Base-by-base conservation (phyloP, 495 filamentous ascomycete species). In the Aspergillus indologenus region DNA sequence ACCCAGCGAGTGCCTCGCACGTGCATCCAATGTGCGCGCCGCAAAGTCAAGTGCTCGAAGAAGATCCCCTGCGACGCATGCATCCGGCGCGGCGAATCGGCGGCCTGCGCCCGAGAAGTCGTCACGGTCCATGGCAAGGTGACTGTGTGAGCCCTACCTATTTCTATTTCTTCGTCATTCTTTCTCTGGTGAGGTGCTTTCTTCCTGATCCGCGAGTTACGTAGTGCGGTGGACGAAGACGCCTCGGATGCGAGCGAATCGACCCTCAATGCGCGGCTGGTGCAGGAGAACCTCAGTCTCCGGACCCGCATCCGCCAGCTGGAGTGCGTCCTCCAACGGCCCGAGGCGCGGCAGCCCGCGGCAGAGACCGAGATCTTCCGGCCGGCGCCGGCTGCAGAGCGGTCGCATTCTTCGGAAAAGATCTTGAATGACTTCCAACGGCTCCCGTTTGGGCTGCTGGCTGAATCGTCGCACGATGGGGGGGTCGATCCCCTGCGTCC, bases 11-110 rank as follows among this genome's bases (percentile, higher is more conserved):
- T 45, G 20, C 53, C 53, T 9, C 53, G 43, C 15, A 46, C 20
- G 17, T 56, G 43, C 43, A 47, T 26, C 0, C 40, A 46, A 9
- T 56, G 53, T 20, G 21, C 53, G 9, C 53, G 53, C 18, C 14
- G 53, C 20, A 56, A 56, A 18, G 19, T 46, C 15, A 56, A 46
- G 29, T 56, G 53, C 42, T 45, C 40, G 22, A 44, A 56, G 53
- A 56, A 56, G 20, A 46, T 56, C 3, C 53, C 53, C 18, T 56
- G 53, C 23, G 20, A 56, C 3, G 40, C 22, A 56, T 56, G 53
- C 23, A 45, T 46, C 12, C 40, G 40, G 19, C 53, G 53, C 20
- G 43, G 43, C n/a, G 53, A 45, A 9, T 18, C 42, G 18, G 20
- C 20, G 3, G 23, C 40, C 12, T 56, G 53, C 43, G 26, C n/a